Evolutionary conservation across 2,329 filamentous ascomycete species (phyloP), one percentile per base, ranked within the genome.

Genomic region (Arthrinium phaeospermum): DNA sequence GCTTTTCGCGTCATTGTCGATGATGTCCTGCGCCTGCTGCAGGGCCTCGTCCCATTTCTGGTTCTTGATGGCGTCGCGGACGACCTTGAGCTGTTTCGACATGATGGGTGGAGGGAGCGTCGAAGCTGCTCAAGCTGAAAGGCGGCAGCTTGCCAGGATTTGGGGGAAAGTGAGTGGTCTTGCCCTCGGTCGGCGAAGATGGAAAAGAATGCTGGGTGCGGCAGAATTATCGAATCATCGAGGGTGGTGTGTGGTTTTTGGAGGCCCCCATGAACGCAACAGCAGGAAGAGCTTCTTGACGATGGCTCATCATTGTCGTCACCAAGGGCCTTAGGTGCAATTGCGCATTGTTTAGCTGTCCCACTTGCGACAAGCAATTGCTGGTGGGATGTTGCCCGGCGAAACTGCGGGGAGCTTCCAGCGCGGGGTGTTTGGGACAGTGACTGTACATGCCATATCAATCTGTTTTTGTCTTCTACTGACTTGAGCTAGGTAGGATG

Each of bases 1-100:
- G 81, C 92, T 97, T 74, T 91, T 89, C 1, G 91, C 84, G 74
- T 98, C 95, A 75, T 89, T 89, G 70, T 91, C 86, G 68, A 98
- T 84, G 49, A 97, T 86, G 41, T 89, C 88, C 73, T 90, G 87
- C 5, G 94, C 91, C 80, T 94, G 91, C 44, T 89, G 85, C 69
- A 92, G 87, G 61, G 93, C 94, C 78, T 93, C 91, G 73, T 93
- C 92, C 85, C 92, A 98, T 79, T 96, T 92, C 77, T 93, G 89
- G 73, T 91, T 88, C 79, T 94, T 93, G 76, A 98, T 88, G 67
- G 92, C 91, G 75, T 93, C 89, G 79, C 92, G 93, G 75, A 96
- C 93, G 76, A 92, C 90, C 85, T 97, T 98, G 77, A 98, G 86
- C 73, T 91, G 90, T 70, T 82, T 82, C 57, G 87, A 86, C 88